Evolutionary conservation across 176 grass and related monocot genomes (phyloP).

Genomic region (Avena atlantica): DNA sequence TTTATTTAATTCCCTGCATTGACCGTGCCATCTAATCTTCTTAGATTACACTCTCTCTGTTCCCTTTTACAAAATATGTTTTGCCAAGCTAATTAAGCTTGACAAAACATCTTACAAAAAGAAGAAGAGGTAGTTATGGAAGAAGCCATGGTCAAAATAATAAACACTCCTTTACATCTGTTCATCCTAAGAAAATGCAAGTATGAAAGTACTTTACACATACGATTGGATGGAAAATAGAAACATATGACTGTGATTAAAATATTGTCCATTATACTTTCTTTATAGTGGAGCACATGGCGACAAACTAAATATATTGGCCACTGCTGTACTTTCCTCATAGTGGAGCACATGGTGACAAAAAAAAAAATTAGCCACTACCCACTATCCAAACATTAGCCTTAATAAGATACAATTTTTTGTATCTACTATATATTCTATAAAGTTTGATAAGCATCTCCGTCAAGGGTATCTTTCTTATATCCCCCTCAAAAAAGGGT

Average conservation of each 20-base stretch:
- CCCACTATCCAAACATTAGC: neutral
- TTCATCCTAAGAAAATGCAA: neutral
- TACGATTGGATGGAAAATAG: neutral
- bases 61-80: no score
- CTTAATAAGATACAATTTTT: neutral
- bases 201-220: neutral
- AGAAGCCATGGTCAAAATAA: no score
- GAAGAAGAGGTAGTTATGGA: no score
- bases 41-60: no score
- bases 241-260: neutral
- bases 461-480: neutral
- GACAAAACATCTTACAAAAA: no score
- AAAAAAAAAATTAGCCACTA: neutral
- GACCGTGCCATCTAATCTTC: neutral
- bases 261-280: neutral
- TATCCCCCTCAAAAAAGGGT: no score
- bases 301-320: neutral
- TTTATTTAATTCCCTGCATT: no score
- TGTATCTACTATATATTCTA: neutral
- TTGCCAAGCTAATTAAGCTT: no score
- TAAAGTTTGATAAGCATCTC: neutral
- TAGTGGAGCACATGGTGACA: neutral
- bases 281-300: neutral
- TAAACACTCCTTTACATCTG: no score
- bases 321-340: neutral